Evolutionary conservation across 2,329 filamentous ascomycete genomes (phyloP).

Genomic region (Beauveria rudraprayagi): DNA sequence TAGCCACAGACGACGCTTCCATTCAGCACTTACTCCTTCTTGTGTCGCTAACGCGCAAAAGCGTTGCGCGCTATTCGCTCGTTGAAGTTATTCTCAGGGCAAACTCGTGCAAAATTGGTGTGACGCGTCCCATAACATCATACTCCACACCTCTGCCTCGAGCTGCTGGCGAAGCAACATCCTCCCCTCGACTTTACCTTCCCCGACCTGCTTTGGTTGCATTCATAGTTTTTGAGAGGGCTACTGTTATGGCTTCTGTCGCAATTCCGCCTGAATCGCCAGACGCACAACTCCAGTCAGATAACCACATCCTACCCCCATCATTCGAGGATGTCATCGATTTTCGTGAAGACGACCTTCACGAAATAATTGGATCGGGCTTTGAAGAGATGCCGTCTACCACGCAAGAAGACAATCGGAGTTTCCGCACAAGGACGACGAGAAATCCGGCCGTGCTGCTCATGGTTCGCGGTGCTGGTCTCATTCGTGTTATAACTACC

Average conservation of each 20-base stretch:
- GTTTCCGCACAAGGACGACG: conserved; percentile 43
- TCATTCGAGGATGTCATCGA: conserved; percentile 83
- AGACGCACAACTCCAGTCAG: conserved; percentile 65
- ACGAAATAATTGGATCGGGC: conserved; percentile 57
- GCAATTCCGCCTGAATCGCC: conserved; percentile 59
- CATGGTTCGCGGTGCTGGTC: conserved; percentile 54
- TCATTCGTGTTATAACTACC: conserved; percentile 50
- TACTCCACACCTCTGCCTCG: conserved; percentile 48
- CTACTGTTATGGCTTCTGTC: conserved; percentile 70
- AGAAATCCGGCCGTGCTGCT: conserved; percentile 57
- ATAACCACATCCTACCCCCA: conserved; percentile 53
- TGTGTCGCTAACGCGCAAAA: conserved; percentile 45
- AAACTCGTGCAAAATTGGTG: conserved; percentile 48
- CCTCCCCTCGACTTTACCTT: conserved; percentile 61
- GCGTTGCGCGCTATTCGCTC: conserved; percentile 59
- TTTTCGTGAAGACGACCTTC: conserved; percentile 57
- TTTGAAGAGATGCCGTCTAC: conserved; percentile 47
- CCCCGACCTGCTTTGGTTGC: conserved; percentile 73
- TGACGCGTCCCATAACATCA: conserved; percentile 59
- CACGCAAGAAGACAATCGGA: conserved; percentile 38
- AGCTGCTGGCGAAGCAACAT: conserved; percentile 25
- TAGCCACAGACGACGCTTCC: conserved; percentile 41
- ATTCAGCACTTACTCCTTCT: conserved; percentile 55
- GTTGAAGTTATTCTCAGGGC: conserved; percentile 60
- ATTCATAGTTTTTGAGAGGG: conserved; percentile 72